Base-by-base conservation (phyloP, 768 basidiomycete genomes). In the Trametes meyenii region DNA sequence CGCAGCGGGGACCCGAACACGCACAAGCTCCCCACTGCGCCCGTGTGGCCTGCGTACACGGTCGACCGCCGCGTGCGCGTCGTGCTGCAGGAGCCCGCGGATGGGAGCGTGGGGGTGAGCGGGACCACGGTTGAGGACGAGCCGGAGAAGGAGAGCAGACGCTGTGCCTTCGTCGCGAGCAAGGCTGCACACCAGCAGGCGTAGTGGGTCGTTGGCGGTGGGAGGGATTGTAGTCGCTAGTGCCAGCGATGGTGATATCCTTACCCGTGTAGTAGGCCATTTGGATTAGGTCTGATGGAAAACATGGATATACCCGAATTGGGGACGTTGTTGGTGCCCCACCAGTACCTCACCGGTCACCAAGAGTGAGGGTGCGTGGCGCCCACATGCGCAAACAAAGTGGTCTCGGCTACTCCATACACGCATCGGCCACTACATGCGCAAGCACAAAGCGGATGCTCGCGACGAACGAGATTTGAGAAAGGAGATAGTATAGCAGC, bases 1-100 rank as follows among this genome's bases (percentile, higher is more conserved):
- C 83, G 85, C 43, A 69, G 80, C 1, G 78, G 78, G 1, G 71
- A 86, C 67, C 85, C 84, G 0, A 87, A 85, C 70, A 79, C 79
- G 7, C 75, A 77, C 73, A 85, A 83, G 67, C 77, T 86, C 1
- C 63, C 75, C 0, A 73, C 78, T 35, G 83, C 85, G 0, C 85
- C 85, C 0, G 64, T 54, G 17, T 87, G 87, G 85, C 62, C 77
- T 33, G 62, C 46, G 42, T 85, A 80, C 62, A 74, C 65, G 1
- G 51, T 65, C 2, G 26, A 12, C 1, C 65, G 54, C n/a, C 74
- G 72, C 63, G 55, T 67, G 19, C 72, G 82, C 50, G 79, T 85
- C 45, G 79, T 82, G 5, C 67, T 85, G 53, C 78, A 81, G 66
- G 74, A 83, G 64, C 29, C 29, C 8, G 29, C 29, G 29, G 73